A percentile compares a stretch with the other conserved stretches of the same genome.
phyloP scores from a whole-genome alignment of 2,329 filamentous ascomycete genomes.

The Fusarium sp. region DNA sequence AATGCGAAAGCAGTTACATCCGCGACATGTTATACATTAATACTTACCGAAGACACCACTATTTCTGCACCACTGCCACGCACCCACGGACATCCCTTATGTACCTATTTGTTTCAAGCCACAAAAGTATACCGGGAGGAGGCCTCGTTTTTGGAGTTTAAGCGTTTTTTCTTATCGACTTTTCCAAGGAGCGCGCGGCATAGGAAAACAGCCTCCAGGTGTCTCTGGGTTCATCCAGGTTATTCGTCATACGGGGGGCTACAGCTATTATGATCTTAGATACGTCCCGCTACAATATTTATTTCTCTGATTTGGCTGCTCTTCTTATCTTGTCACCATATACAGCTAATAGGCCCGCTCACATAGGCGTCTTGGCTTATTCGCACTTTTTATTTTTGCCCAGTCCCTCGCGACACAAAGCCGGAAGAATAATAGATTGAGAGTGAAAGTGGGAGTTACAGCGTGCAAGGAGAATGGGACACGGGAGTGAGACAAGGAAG shows the following conservation, averaged over 20 bases:
- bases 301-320: not conserved
- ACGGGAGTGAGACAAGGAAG: not conserved
- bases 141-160: conserved; percentile 27
- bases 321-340: conserved; percentile 4
- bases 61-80: not conserved
- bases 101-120: conserved; percentile 12
- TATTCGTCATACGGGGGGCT: conserved; percentile 5
- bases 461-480: conserved; percentile 7
- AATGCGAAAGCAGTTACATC: not conserved
- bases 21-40: not conserved
- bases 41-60: not conserved
- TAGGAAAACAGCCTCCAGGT: conserved; percentile 22
- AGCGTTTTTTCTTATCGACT: conserved; percentile 15
- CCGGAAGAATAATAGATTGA: conserved; percentile 1
- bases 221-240: conserved; percentile 14
- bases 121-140: conserved; percentile 36
- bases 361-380: conserved; percentile 27
- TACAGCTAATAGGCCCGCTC: conserved; percentile 9
- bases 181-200: conserved; percentile 1
- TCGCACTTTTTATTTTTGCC: not conserved
- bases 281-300: not conserved
- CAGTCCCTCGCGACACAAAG: not conserved
- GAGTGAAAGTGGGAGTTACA: not conserved
- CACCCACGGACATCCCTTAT: conserved; percentile 8
- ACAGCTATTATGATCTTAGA: not conserved